Evolutionary conservation across 768 basidiomycete genomes (phyloP).

Genomic region (Agrocybe praecox): DNA sequence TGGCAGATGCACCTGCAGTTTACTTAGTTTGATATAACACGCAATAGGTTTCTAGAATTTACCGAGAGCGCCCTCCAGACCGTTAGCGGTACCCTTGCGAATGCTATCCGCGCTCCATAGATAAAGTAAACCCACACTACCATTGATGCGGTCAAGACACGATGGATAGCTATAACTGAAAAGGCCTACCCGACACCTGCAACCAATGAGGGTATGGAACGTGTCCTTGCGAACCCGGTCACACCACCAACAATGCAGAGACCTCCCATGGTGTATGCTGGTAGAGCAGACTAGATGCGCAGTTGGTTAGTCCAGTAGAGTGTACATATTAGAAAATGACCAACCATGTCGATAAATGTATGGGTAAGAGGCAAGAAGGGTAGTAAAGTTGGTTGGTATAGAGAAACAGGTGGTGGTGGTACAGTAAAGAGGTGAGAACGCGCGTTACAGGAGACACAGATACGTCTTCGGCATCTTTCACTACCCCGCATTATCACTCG

Average conservation of each 20-base stretch:
- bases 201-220: slow-evolving; percentile 80
- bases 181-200: slow-evolving; percentile 73
- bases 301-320: background rate
- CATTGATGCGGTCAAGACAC: background rate
- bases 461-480: slow-evolving; percentile 4
- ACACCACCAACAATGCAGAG: slow-evolving; percentile 79
- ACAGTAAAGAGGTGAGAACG: background rate
- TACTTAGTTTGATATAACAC: background rate
- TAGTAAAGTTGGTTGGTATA: background rate
- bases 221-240: slow-evolving; percentile 69
- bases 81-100: slow-evolving; percentile 69
- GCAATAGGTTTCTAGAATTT: slow-evolving; percentile 20
- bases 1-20: slow-evolving; percentile 69
- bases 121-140: slow-evolving; percentile 77
- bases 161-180: background rate
- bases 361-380: background rate
- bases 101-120: slow-evolving; percentile 80
- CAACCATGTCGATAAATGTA: slow-evolving; percentile 9
- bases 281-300: slow-evolving; percentile 68
- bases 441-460: background rate
- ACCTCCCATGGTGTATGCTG: slow-evolving; percentile 75
- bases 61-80: slow-evolving; percentile 83
- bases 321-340: background rate
- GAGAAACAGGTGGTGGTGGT: background rate
- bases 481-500: slow-evolving; percentile 5